phyloP scores from a whole-genome alignment of 2,329 filamentous ascomycete species.

The Arthrobotrys entomopaga region DNA sequence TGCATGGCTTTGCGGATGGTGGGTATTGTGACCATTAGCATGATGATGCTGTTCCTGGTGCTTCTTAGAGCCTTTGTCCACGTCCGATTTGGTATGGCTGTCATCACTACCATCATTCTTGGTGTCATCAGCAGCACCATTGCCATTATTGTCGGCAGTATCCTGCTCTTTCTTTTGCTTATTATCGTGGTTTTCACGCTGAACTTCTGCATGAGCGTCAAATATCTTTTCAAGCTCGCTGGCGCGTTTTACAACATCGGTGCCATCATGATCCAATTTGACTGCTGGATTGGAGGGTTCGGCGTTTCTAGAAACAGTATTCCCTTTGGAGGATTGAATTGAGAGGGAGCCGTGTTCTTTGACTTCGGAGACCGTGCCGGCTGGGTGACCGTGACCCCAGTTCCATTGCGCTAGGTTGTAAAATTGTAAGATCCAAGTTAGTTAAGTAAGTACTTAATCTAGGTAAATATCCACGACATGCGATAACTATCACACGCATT shows the following conservation, averaged over 20 bases:
- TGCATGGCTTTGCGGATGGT: neutral
- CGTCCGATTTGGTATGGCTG: too few species aligned
- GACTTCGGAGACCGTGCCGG: slow-evolving; percentile 69
- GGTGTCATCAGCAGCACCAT: neutral
- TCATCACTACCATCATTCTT: neutral
- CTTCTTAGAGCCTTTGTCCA: neutral
- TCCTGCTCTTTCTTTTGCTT: neutral
- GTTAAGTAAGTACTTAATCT: too few species aligned
- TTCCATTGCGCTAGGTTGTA: slow-evolving; percentile 70
- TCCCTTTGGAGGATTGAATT: slow-evolving; percentile 71
- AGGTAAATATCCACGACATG: too few species aligned
- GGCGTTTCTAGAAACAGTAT: slow-evolving; percentile 73
- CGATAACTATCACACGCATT: too few species aligned
- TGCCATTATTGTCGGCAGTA: neutral
- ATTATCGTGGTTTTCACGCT: neutral
- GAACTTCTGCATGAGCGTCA: neutral
- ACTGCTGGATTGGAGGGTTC: slow-evolving; percentile 71
- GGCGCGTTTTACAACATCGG: slow-evolving; percentile 68
- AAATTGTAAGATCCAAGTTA: too few species aligned
- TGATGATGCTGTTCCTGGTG: neutral
- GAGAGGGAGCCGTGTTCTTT: slow-evolving; percentile 70
- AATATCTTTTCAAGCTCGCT: slow-evolving; percentile 65
- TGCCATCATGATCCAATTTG: slow-evolving; percentile 69
- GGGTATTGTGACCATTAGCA: neutral
- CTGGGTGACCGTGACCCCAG: slow-evolving; percentile 69